These are phyloP conservation scores for Boletus speciosus DNA, from an alignment of 768 basidiomycete genomes.

Conservation along the genomic window DNA sequence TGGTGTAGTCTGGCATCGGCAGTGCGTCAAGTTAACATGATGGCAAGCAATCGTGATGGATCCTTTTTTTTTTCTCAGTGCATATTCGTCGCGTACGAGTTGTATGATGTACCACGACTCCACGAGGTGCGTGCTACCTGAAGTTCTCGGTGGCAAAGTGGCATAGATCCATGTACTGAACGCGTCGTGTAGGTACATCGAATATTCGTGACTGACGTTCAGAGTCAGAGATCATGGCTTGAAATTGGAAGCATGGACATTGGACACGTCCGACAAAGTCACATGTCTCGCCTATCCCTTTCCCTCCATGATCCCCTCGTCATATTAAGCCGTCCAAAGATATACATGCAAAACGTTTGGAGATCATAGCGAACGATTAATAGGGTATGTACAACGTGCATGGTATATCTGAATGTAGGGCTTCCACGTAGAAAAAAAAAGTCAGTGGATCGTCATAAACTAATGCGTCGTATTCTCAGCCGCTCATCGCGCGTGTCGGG, in stretches of 20 bases:
- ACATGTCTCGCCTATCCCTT: background rate
- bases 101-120: too few relatives aligned
- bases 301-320: background rate
- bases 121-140: too few relatives aligned
- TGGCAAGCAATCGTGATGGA: too few relatives aligned
- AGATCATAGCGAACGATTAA: background rate
- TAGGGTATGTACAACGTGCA: conserved; percentile 17
- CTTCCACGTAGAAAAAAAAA: background rate
- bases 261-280: background rate
- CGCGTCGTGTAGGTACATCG: too few relatives aligned
- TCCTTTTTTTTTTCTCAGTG: too few relatives aligned
- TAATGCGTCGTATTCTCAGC: background rate
- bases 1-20: too few relatives aligned
- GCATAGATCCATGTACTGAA: too few relatives aligned
- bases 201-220: too few relatives aligned
- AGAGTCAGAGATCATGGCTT: too few relatives aligned
- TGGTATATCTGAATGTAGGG: conserved; percentile 8
- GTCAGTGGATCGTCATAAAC: background rate
- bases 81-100: too few relatives aligned
- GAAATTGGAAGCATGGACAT: background rate
- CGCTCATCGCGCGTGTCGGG: background rate
- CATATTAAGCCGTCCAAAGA: background rate
- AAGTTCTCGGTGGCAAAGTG: too few relatives aligned
- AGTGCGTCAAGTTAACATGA: too few relatives aligned
- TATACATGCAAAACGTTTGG: background rate